Conservation (phyloP, 352 stramenopile genomes). For the Phytophthora citricola region DNA sequence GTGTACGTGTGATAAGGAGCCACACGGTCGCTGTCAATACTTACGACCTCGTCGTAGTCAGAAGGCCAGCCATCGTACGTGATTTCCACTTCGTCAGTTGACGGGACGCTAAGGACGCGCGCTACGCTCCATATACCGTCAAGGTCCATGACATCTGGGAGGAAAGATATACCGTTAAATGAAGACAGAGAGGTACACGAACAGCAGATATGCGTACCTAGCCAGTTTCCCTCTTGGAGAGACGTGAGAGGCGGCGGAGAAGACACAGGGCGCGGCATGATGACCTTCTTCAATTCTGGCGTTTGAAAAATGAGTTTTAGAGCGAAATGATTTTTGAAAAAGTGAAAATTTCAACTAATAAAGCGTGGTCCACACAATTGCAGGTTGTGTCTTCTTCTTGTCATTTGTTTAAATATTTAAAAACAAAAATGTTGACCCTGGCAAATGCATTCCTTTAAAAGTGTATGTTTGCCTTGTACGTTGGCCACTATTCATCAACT, state of each 20-base stretch:
- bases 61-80: constrained; percentile 66
- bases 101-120: constrained; percentile 39
- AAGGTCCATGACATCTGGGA: constrained; percentile 57
- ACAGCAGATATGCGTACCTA: neutral
- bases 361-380: no score
- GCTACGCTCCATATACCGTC: constrained; percentile 69
- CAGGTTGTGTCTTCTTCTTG: no score
- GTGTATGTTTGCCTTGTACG: no score
- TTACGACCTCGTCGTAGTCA: constrained; percentile 63
- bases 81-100: constrained; percentile 43
- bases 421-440: no score
- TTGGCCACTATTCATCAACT: neutral
- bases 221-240: constrained; percentile 15
- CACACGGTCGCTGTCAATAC: constrained; percentile 53
- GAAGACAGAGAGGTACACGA: neutral
- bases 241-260: neutral
- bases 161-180: neutral
- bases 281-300: neutral
- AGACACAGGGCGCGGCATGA: constrained; percentile 4
- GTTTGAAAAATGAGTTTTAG: neutral
- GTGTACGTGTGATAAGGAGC: constrained; percentile 57
- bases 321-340: no score
- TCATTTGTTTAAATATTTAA: constrained; percentile 1
- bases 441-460: no score
- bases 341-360: no score